Base-by-base conservation (phyloP, 75 land plant genomes). In the Selaginella moellendorffii region DNA sequence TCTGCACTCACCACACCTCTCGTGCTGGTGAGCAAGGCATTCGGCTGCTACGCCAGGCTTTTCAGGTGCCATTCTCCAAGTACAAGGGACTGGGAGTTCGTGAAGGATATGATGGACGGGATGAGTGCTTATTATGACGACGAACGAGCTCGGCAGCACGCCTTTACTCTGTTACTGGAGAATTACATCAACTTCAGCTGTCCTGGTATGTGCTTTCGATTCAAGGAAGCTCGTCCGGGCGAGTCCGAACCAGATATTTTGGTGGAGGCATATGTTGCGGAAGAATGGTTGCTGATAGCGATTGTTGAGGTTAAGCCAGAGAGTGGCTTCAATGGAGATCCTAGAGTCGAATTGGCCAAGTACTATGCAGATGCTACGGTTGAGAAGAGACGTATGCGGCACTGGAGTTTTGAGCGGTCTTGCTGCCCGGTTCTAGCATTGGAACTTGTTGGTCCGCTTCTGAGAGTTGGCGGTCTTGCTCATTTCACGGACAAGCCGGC, bases 81-180 rank as follows among this genome's bases (percentile, higher is more conserved):
- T 36, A 36, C 46, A 36, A 36, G 46, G 46, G 46, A 36, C 46
- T 36, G 46, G 46, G 46, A 5, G 46, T 36, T 36, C 46, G 46
- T 36, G 46, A 36, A 36, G 46, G 46, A 36, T 36, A 36, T 36
- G 46, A 36, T 36, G 10, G 46, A 36, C 14, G 46, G 46, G 14
- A 36, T 36, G 46, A 36, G 46, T 14, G 46, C 46, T 36, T 36
- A 5, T 36, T 36, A 36, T 36, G 46, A 36, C 14, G 46, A 36
- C 14, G 46, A 36, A 36, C 46, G 46, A 36, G 46, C 46, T 36
- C 46, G 46, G 46, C 46, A 36, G 46, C 46, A 36, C 46, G 46
- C 46, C 46, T 36, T 36, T 36, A 14, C 46, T 14, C 46, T 36
- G 46, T 36, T 36, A 36, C 14, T 36, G 46, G 46, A 36, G 46